Conservation (phyloP, 192 early-diverging fungal species). For the Entomortierella chlamydospora region DNA sequence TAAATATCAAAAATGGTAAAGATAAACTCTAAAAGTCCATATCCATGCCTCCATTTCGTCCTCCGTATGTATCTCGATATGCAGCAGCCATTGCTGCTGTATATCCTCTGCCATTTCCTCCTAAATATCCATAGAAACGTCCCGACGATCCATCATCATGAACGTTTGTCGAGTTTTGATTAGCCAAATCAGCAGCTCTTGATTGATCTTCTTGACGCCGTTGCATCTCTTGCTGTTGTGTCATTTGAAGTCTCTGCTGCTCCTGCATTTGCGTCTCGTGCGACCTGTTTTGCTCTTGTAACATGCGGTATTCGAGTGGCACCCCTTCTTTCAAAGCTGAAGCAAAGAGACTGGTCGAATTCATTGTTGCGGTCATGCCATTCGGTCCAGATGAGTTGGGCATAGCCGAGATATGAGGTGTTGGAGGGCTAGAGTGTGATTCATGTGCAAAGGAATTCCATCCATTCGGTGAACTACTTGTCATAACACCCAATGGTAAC, state of each 20-base stretch:
- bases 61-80: conserved; percentile 4
- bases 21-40: conserved; percentile 29
- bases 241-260: conserved; percentile 25
- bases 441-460: conserved; percentile 32
- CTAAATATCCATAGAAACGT: conserved; percentile 38
- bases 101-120: conserved; percentile 35
- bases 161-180: background rate
- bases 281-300: conserved; percentile 26
- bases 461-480: background rate
- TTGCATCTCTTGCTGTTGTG: conserved; percentile 38
- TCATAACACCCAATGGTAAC: background rate
- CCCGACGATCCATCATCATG: conserved; percentile 2
- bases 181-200: conserved; percentile 8
- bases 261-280: conserved; percentile 23
- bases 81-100: conserved; percentile 47
- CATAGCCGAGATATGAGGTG: conserved; percentile 16
- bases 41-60: conserved; percentile 29
- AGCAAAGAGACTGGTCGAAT: conserved; percentile 13
- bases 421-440: conserved; percentile 35
- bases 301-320: conserved; percentile 4
- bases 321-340: conserved; percentile 1
- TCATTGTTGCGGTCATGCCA: background rate
- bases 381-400: no score
- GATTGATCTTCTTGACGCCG: conserved; percentile 18
- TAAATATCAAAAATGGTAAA: background rate